Evolutionary conservation across 352 stramenopile genomes (phyloP), one percentile per base, ranked within the genome.

Genomic region (Aphanomyces euteiches): DNA sequence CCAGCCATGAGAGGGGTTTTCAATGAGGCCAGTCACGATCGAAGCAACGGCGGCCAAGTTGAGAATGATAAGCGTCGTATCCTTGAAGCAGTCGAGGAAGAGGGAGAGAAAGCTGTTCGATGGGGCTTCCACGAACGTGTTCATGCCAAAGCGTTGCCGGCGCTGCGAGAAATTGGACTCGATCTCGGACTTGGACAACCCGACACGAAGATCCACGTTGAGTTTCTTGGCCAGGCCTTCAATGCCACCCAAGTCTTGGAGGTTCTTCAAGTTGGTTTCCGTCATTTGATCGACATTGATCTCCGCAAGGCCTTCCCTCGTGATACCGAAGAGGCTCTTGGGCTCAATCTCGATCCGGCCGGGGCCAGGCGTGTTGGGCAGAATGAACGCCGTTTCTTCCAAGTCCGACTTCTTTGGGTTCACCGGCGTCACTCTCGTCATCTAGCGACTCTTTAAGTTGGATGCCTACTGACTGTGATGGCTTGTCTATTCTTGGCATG

Each of bases 61-160:
- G 21, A 97, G 75, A 41, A 97, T 93, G 63, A 97, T 90, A 17
- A 97, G 67, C 13, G 90, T 97, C 45, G 88, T 93, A 76, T 97
- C 90, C 63, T 96, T 85, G 8, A 97, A 87, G 56, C 78, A 90
- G 73, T 96, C 90, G 40, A 93, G 74, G 56, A 96, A 96, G 7
- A 97, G 80, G 8, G 78, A 75, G 5, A 95, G 53, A 47, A 95
- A 75, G 1, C 83, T 80, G 40, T 94, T 95, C 75, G 92, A 90
- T 2, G 91, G 85, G 21, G 89, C 82, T 45, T 93, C 83, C 15
- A 75, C 69, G 56, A 96, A 93, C 3, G 78, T 36, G 48, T 93
- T 93, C 10, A 56, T 67, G 0, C 86, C 84, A 50, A 91, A 93
- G 8, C 81, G 67, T 21, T 85, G 80, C 5, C 76, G 75, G 7